Evolutionary conservation across 1,284 basidiomycete species (phyloP), one percentile per base, ranked within the genome.

Genomic region (Peniophora sp.): DNA sequence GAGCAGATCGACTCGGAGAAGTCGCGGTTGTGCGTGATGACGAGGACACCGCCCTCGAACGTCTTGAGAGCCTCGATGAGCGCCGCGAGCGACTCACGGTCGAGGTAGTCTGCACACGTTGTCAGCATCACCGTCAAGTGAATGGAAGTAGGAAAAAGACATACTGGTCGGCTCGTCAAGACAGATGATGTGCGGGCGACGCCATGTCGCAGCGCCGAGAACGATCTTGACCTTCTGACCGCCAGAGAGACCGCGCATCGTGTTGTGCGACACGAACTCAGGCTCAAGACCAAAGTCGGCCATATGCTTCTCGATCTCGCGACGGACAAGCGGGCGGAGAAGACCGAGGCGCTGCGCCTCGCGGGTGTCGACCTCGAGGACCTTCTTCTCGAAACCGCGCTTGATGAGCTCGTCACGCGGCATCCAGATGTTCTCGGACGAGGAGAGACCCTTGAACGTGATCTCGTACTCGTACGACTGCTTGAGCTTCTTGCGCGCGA

Each of bases 211-310:
- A 60, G 96, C 94, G 74, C 93, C 95, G 62, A 98, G 91, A 23
- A 98, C 96, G 62, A 99, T 95, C 84, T 98, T 97, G 69, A 97
- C 95, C 79, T 99, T 99, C 75, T 99, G 97, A 69, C 97, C 97
- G 74, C 97, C 97, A 54, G 93, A 97, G 48, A 97, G 85, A 84
- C 95, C 95, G 56, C 92, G 82, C 92, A 95, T 96, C 60, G 84
- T 86, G 81, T 95, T 95, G 81, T 97, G 94, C 35, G 91, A 91
- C 59, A 95, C 92, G 69, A 97, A 97, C 76, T 96, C 93, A 56
- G 94, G 76, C 75, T 97, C 94, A 64, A 97, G 88, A 75, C 94
- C 92, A 60, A 92, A 92, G 79, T 97, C 93, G 56, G 88, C 90
- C 60, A 97, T 93, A 81, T 97, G 94, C 74, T 92, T 89, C 83